Conservation (phyloP, 202 grass and related monocot species). For the Hordeum pubiflorum region DNA sequence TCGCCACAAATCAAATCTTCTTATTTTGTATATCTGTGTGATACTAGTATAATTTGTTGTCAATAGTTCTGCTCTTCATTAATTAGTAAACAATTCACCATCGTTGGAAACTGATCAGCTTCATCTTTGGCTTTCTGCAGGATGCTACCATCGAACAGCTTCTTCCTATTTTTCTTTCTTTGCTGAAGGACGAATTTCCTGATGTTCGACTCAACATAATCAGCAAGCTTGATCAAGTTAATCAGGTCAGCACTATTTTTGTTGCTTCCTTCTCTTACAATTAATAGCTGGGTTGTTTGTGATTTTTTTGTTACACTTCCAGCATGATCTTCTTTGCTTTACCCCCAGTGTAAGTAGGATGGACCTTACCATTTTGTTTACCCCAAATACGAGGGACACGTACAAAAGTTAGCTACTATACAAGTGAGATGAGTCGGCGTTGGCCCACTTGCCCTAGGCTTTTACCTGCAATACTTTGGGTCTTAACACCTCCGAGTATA, state of each 20-base stretch:
- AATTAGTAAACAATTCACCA: not conserved
- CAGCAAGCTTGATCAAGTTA: constrained; percentile 98
- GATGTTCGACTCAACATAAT: constrained; percentile 98
- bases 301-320: not conserved
- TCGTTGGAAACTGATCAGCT: constrained; percentile 12
- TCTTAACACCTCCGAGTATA: not conserved
- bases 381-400: not conserved
- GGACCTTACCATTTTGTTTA: not conserved
- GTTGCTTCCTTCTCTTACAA: not conserved
- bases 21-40: not conserved
- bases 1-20: not conserved
- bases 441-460: not conserved
- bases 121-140: constrained; percentile 33
- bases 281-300: not conserved
- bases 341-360: not conserved
- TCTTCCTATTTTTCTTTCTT: constrained; percentile 97
- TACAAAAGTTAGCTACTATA: not conserved
- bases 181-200: constrained; percentile 96
- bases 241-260: constrained; percentile 45
- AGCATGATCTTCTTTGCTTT: not conserved
- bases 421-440: not conserved
- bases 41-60: constrained; percentile 2
- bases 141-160: constrained; percentile 88
- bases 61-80: not conserved
- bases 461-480: not conserved